These are phyloP conservation scores for Catharanthus roseus DNA, from an alignment of 257 asterid species.

Conservation along the genomic window DNA sequence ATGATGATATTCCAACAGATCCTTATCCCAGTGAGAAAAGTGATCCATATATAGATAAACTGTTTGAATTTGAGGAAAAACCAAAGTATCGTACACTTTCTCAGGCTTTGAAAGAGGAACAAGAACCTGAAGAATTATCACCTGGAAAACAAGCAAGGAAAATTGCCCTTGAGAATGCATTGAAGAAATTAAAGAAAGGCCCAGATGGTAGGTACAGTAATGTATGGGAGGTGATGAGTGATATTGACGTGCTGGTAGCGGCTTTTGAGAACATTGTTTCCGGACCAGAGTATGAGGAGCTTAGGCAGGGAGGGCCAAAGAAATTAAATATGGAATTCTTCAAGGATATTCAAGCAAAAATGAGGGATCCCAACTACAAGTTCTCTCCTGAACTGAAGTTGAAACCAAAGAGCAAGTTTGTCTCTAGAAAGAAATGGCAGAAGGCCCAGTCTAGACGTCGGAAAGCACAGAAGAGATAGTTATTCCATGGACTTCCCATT, in stretches of 20 bases:
- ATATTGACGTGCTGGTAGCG: constrained; percentile 71
- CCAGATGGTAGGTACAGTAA: constrained; percentile 84
- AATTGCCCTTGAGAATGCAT: constrained; percentile 78
- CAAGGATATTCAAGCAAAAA: constrained; percentile 82
- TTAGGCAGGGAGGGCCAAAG: constrained; percentile 86
- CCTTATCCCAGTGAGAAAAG: constrained; percentile 64
- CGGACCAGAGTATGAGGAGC: constrained; percentile 88
- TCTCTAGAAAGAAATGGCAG: constrained; percentile 74
- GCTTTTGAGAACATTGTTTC: constrained; percentile 90
- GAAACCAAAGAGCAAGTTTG: constrained; percentile 80
- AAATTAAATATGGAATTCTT: constrained; percentile 72
- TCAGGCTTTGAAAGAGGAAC: constrained; percentile 73
- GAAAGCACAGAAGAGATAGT: constrained; percentile 69
- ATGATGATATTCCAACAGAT: constrained; percentile 66
- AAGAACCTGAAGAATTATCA: constrained; percentile 71
- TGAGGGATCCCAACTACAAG: constrained; percentile 89
- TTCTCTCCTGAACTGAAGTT: constrained; percentile 80
- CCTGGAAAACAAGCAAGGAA: constrained; percentile 90
- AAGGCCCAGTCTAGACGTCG: constrained; percentile 79
- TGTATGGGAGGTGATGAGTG: constrained; percentile 99
- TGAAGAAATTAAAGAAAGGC: constrained; percentile 82
- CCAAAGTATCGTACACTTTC: constrained; percentile 63
- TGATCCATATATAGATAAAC: constrained; percentile 51
- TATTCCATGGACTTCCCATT: neutral
- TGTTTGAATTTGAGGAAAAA: constrained; percentile 79